Evolutionary conservation across 257 asterid genomes (phyloP), one percentile per base, ranked within the genome.

Genomic region (Craterostigma plantagineum): DNA sequence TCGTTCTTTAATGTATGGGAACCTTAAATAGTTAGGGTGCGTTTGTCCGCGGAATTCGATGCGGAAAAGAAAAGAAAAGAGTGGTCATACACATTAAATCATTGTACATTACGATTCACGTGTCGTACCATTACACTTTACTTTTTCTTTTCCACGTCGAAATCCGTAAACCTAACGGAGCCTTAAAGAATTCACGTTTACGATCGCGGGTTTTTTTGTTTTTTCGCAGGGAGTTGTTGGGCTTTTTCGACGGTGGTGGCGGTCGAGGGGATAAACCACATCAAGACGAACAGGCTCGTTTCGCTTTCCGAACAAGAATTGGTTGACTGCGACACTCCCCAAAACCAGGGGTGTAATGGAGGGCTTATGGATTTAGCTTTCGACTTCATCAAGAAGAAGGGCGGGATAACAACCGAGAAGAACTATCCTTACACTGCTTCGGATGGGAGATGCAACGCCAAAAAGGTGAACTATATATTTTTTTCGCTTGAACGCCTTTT

Each of bases 181-280:
- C n/a, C n/a, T n/a, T n/a, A 38, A 38, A 7, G 13, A 6, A 15
- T 10, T 10, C 13, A 11, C 6, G 5, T 3, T 3, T 38, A 38
- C 13, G 5, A n/a, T 4, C 5, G 6, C n/a, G n/a, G n/a, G 38
- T 7, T 35, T 35, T 35, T 7, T 23, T 23, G 2, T 23, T 40
- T 14, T 35, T 39, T 7, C 27, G 8, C 46, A 51, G 61, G 58
- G 16, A 18, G 58, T 17, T 58, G 63, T 7, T 51, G 63, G 69
- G 69, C 69, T 16, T 66, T 66, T 42, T 66, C 65, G 3, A 56
- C 63, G 0, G 58, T 66, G 35, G 69, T 59, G 10, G 56, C 68
- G 0, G 44, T 36, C 0, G 65, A 66, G 57, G 68, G 67, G 8
- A 51, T 64, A 40, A 42, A 55, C 52, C 51, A 43, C 49, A 18